phyloP scores from a whole-genome alignment of 2,329 filamentous ascomycete genomes.

The Apiospora kogelbergensis region DNA sequence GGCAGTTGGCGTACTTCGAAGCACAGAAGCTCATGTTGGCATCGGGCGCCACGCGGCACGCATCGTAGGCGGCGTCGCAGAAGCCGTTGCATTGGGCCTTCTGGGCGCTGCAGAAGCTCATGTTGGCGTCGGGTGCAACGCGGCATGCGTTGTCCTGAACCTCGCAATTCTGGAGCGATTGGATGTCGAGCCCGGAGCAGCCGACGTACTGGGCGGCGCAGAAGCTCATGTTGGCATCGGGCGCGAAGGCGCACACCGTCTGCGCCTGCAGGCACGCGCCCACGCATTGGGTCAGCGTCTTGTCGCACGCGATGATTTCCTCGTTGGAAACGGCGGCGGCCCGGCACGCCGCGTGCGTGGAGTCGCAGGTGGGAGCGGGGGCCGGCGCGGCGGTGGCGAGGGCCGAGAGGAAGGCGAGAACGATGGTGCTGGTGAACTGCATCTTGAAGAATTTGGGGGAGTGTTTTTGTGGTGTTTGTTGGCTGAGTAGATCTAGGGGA shows the following conservation, averaged over 20 bases:
- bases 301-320: neutral
- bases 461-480: neutral
- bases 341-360: neutral
- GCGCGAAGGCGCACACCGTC: neutral
- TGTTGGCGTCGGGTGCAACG: neutral
- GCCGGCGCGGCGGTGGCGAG: neutral
- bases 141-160: neutral
- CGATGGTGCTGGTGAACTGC: neutral
- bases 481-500: neutral
- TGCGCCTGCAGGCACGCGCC: neutral
- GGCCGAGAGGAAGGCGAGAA: neutral
- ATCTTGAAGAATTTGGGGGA: neutral
- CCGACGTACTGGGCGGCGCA: neutral
- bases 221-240: slow-evolving; percentile 2
- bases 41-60: neutral
- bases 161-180: neutral
- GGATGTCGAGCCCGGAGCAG: neutral
- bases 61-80: neutral
- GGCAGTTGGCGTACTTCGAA: neutral
- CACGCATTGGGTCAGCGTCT: neutral
- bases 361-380: neutral
- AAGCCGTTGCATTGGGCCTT: slow-evolving; percentile 3
- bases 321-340: neutral
- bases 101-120: neutral
- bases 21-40: neutral